Evolutionary conservation across 2,329 filamentous ascomycete species (phyloP).

Genomic region (Tympanopsis confertula): DNA sequence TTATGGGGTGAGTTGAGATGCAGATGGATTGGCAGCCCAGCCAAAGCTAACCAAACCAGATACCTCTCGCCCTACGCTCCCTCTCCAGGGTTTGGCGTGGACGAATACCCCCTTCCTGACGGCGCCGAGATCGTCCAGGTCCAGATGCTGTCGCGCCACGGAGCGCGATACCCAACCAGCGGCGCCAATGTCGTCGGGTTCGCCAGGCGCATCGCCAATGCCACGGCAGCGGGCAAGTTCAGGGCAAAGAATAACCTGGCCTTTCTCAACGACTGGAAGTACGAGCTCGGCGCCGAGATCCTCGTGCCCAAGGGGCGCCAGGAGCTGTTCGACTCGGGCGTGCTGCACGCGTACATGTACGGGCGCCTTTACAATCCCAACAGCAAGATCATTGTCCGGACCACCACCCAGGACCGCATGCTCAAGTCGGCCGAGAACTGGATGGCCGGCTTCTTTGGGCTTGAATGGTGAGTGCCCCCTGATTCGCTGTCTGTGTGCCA

Average conservation of each 20-base stretch:
- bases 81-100: slow-evolving; percentile 62
- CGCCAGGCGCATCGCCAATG: slow-evolving; percentile 45
- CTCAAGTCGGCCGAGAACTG: slow-evolving; percentile 68
- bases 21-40: not conserved
- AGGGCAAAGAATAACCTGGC: slow-evolving; percentile 44
- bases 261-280: slow-evolving; percentile 61
- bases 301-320: slow-evolving; percentile 62
- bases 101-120: slow-evolving; percentile 56
- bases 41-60: slow-evolving; percentile 5
- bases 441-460: slow-evolving; percentile 66
- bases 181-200: slow-evolving; percentile 41
- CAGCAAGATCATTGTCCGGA: slow-evolving; percentile 62
- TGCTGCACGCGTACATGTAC: slow-evolving; percentile 64
- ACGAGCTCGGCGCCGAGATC: slow-evolving; percentile 59
- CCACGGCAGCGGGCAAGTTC: slow-evolving; percentile 31
- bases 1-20: slow-evolving; percentile 40
- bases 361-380: slow-evolving; percentile 59
- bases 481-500: too few species aligned
- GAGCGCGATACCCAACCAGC: slow-evolving; percentile 59
- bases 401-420: slow-evolving; percentile 70
- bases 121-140: slow-evolving; percentile 61
- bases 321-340: slow-evolving; percentile 61
- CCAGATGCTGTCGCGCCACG: slow-evolving; percentile 64
- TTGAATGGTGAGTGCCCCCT: slow-evolving; percentile 46
- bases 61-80: slow-evolving; percentile 60